Percentiles rank a stretch among this genome's conserved stretches.
Evolutionary conservation across 169 alveolate species (phyloP).

Genomic region (Cryptosporidium canis): DNA sequence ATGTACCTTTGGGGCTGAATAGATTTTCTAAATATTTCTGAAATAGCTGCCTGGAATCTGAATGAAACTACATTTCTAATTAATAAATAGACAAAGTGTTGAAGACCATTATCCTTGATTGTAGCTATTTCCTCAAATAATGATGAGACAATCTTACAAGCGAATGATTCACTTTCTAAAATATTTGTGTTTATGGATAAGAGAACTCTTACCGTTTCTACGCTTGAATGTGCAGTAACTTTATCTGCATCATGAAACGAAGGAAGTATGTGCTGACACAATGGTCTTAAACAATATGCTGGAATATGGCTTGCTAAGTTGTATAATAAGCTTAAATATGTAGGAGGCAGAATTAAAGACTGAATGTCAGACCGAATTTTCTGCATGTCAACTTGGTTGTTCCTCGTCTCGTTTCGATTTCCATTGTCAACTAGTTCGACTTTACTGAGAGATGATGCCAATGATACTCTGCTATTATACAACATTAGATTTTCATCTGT

Average conservation of each 20-base stretch:
- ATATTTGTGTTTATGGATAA: constrained; percentile 40
- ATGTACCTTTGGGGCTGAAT: constrained; percentile 37
- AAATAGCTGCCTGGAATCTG: constrained; percentile 29
- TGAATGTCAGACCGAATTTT: constrained; percentile 16
- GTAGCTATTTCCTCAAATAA: constrained; percentile 57
- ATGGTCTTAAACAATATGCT: constrained; percentile 60
- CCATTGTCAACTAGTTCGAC: not conserved
- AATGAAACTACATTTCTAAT: constrained; percentile 45
- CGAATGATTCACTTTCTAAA: constrained; percentile 44
- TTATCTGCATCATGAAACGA: constrained; percentile 65
- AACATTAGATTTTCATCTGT: not conserved
- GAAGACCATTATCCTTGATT: constrained; percentile 41
- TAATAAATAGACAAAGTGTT: constrained; percentile 38
- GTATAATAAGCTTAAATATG: constrained; percentile 10
- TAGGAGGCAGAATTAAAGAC: constrained; percentile 48
- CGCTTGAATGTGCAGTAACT: constrained; percentile 51
- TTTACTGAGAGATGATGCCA: not conserved
- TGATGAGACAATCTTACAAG: constrained; percentile 51
- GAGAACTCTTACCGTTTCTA: constrained; percentile 42
- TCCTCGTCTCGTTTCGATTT: not conserved
- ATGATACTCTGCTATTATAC: not conserved
- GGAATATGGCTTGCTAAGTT: constrained; percentile 41
- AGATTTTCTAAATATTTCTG: constrained; percentile 44
- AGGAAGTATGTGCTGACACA: constrained; percentile 64
- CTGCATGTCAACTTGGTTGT: not conserved